A percentile compares a stretch with the other conserved stretches of the same genome.
These are phyloP conservation scores for Mortierella sp. DNA, from an alignment of 371 early-diverging fungal genomes.

Conservation along the genomic window DNA sequence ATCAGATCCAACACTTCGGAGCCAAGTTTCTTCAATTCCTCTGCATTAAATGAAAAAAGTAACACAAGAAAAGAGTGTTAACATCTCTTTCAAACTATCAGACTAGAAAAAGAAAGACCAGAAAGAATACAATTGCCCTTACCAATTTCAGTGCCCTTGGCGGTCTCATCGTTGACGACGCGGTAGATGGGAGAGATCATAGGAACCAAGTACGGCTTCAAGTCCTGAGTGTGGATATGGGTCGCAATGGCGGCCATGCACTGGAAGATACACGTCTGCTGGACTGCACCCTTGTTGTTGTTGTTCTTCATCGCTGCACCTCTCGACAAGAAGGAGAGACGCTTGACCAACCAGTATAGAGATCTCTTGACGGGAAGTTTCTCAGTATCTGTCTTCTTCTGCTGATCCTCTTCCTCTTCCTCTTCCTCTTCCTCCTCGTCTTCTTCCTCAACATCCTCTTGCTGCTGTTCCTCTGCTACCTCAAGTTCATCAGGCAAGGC, in stretches of 20 bases:
- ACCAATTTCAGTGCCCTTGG: constrained; percentile 71
- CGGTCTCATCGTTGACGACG: constrained; percentile 78
- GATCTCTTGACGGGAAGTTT: constrained; percentile 56
- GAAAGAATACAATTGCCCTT: constrained; percentile 12
- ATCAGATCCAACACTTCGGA: constrained; percentile 83
- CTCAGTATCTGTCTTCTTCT: constrained; percentile 30
- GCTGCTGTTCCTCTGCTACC: constrained; percentile 24
- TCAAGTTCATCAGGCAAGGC: constrained; percentile 37
- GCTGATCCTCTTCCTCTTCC: constrained; percentile 53
- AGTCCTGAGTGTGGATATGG: constrained; percentile 66
- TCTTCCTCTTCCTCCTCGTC: constrained; percentile 60
- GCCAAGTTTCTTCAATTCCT: constrained; percentile 81
- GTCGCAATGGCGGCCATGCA: constrained; percentile 91
- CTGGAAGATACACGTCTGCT: constrained; percentile 85
- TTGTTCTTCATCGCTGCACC: constrained; percentile 61
- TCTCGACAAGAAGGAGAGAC: constrained; percentile 76
- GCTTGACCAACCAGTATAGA: constrained; percentile 72
- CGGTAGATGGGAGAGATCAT: constrained; percentile 87
- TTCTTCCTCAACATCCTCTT: constrained; percentile 47
- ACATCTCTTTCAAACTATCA: not conserved
- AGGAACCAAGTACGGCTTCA: constrained; percentile 73
- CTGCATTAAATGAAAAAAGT: constrained; percentile 53
- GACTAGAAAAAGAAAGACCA: not conserved
- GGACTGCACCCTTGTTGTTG: constrained; percentile 27
- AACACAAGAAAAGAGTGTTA: not conserved